phyloP scores from a whole-genome alignment of 306 rosid species.

The Arachis stenosperma region DNA sequence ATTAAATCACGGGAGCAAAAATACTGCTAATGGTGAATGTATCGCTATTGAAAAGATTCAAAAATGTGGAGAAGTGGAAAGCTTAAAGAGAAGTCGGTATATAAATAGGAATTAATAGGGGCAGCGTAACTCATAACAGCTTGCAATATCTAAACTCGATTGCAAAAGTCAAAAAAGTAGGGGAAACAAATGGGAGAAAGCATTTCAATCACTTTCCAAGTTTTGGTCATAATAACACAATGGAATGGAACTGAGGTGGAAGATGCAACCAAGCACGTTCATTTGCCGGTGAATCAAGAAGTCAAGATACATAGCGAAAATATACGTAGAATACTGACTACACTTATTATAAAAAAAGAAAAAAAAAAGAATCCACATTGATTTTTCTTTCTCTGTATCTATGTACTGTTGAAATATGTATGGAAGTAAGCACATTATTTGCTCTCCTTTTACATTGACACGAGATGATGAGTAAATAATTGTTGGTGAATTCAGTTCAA shows the following conservation, averaged over 20 bases:
- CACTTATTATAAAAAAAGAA: too few species aligned
- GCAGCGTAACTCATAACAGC: not conserved
- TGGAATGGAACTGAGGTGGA: not conserved
- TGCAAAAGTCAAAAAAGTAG: constrained; percentile 27
- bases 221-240: not conserved
- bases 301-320: too few species aligned
- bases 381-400: too few species aligned
- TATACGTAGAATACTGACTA: too few species aligned
- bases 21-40: not conserved
- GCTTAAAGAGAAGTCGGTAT: not conserved
- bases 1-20: not conserved
- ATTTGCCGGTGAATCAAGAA: not conserved
- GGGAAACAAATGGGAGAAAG: not conserved
- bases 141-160: too few species aligned
- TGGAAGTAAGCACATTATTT: too few species aligned
- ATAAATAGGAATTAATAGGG: not conserved
- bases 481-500: too few species aligned
- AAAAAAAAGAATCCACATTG: too few species aligned
- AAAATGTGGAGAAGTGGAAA: not conserved
- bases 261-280: not conserved
- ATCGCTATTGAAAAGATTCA: too few species aligned
- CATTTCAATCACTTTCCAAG: constrained; percentile 24
- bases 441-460: too few species aligned
- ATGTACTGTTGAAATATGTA: too few species aligned
- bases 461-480: too few species aligned